Conservation (phyloP, 1,284 basidiomycete species). For the Microbotryum lychnidis-dioicae region DNA sequence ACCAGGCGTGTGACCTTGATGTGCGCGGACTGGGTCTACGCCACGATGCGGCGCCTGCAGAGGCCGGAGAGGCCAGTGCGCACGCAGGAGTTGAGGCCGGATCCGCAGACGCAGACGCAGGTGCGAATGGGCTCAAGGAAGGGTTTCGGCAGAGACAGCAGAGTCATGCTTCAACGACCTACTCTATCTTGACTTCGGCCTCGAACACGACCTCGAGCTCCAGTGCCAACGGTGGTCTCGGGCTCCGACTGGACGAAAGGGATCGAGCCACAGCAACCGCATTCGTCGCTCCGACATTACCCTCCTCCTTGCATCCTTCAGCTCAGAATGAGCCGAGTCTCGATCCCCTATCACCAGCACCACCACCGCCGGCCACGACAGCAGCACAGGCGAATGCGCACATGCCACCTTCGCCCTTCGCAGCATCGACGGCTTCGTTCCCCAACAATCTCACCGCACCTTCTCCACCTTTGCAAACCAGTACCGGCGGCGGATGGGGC, state of each 20-base stretch:
- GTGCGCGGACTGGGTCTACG: conserved; percentile 2
- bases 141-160: not conserved
- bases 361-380: no score
- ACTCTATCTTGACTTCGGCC: not conserved
- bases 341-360: no score
- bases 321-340: not conserved
- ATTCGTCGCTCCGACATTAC: not conserved
- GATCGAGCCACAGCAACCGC: not conserved
- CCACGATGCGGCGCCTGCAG: conserved; percentile 4
- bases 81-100: not conserved
- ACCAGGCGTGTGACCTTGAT: conserved; percentile 70
- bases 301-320: not conserved
- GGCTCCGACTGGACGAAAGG: not conserved
- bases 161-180: not conserved
- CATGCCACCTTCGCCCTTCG: no score
- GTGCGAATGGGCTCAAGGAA: not conserved
- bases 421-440: no score
- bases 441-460: no score
- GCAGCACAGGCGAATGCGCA: no score
- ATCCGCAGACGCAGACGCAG: not conserved
- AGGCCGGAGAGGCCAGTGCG: not conserved
- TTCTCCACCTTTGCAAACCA: no score
- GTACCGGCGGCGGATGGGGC: no score
- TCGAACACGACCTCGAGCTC: not conserved
- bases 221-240: not conserved